Evolutionary conservation across 345 rosid genomes (phyloP).

Genomic region (thale cress (Arabidopsis thaliana)): TAIR10.1 NC_003070.9:10018001-10018500

Average conservation of each 20-base stretch:
- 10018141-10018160: slow-evolving; percentile 78
- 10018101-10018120: slow-evolving; percentile 67
- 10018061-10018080: slow-evolving; percentile 9
- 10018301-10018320: slow-evolving; percentile 58
- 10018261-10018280: slow-evolving; percentile 66
- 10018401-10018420: background rate
- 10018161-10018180: slow-evolving; percentile 49
- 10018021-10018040: background rate
- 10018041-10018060: background rate
- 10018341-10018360: slow-evolving; percentile 74
- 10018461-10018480: no score
- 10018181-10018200: slow-evolving; percentile 24
- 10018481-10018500: no score
- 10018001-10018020: slow-evolving; percentile 55
- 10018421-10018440: no score
- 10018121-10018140: slow-evolving; percentile 65
- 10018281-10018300: slow-evolving; percentile 74
- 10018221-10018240: background rate
- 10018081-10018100: background rate
- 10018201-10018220: slow-evolving; percentile 5
- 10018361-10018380: slow-evolving; percentile 57
- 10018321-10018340: slow-evolving; percentile 92
- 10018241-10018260: no score
- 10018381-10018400: slow-evolving; percentile 86
- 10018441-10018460: no score